Evolutionary conservation across 345 rosid genomes (phyloP).

Genomic region (Eutrema japonicum): DNA sequence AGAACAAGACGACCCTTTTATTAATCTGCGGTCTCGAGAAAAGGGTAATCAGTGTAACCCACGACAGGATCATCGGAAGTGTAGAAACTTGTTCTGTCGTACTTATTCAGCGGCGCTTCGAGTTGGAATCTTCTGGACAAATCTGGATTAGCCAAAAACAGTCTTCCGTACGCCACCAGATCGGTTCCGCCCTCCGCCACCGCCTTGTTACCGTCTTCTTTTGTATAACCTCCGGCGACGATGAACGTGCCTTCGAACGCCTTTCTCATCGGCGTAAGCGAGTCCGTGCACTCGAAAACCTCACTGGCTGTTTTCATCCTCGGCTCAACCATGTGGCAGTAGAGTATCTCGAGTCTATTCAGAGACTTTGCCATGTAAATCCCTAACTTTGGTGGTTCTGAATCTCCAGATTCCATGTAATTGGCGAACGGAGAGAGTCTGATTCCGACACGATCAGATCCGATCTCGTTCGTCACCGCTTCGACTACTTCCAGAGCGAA

Average conservation of each 20-base stretch:
- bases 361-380: slow-evolving; percentile 64
- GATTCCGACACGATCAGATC: slow-evolving; percentile 66
- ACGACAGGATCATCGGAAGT: slow-evolving; percentile 42
- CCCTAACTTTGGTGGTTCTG: slow-evolving; percentile 60
- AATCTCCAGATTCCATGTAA: slow-evolving; percentile 62
- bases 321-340: slow-evolving; percentile 57
- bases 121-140: slow-evolving; percentile 64
- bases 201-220: slow-evolving; percentile 45
- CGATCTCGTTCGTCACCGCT: slow-evolving; percentile 65
- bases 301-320: slow-evolving; percentile 45
- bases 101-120: slow-evolving; percentile 57
- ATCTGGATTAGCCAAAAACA: slow-evolving; percentile 77
- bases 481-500: slow-evolving; percentile 64
- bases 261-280: slow-evolving; percentile 47
- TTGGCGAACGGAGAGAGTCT: slow-evolving; percentile 67
- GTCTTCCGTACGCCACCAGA: slow-evolving; percentile 62
- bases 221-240: slow-evolving; percentile 49
- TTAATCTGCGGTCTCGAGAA: slow-evolving; percentile 37
- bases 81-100: slow-evolving; percentile 55
- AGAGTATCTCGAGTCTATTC: slow-evolving; percentile 54
- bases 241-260: slow-evolving; percentile 50
- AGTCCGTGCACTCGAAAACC: slow-evolving; percentile 27
- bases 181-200: slow-evolving; percentile 47
- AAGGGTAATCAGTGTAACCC: slow-evolving; percentile 80
- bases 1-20: background rate